phyloP scores from a whole-genome alignment of 345 rosid genomes.

The Cardamine occulta region DNA sequence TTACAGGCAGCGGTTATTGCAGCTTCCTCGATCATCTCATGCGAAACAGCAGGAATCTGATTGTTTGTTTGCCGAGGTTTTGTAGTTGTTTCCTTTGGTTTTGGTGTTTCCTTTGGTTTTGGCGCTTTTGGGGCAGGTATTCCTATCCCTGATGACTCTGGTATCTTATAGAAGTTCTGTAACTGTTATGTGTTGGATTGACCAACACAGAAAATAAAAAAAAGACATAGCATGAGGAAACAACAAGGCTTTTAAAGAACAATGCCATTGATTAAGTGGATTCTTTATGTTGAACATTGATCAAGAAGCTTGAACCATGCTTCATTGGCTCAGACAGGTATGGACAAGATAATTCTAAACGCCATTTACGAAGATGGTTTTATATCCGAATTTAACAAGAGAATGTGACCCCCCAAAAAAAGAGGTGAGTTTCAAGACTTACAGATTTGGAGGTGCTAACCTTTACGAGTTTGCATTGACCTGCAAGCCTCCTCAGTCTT shows the following conservation, averaged over 20 bases:
- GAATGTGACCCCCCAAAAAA: neutral
- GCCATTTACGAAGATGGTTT: no score
- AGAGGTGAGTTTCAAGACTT: constrained; percentile 23
- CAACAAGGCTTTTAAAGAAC: constrained; percentile 12
- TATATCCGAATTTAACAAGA: neutral
- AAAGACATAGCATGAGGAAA: neutral
- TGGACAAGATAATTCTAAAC: neutral
- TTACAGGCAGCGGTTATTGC: constrained; percentile 68
- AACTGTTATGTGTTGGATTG: constrained; percentile 47
- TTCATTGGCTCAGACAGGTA: constrained; percentile 6
- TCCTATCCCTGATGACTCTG: constrained; percentile 43
- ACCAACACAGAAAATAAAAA: constrained; percentile 1
- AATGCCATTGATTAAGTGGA: neutral
- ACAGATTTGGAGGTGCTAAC: constrained; percentile 48
- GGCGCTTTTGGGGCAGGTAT: constrained; percentile 48
- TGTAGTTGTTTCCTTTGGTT: constrained; percentile 45
- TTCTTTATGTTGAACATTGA: constrained; percentile 5
- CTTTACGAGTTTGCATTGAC: constrained; percentile 80
- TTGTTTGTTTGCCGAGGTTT: constrained; percentile 46
- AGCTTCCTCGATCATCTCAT: constrained; percentile 60
- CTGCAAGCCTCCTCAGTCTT: constrained; percentile 79
- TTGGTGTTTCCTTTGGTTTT: constrained; percentile 53
- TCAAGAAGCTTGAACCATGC: constrained; percentile 29
- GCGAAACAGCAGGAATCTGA: constrained; percentile 27
- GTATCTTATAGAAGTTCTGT: constrained; percentile 62